Base-by-base conservation (phyloP, 345 rosid genomes). In the Alliaria petiolata region DNA sequence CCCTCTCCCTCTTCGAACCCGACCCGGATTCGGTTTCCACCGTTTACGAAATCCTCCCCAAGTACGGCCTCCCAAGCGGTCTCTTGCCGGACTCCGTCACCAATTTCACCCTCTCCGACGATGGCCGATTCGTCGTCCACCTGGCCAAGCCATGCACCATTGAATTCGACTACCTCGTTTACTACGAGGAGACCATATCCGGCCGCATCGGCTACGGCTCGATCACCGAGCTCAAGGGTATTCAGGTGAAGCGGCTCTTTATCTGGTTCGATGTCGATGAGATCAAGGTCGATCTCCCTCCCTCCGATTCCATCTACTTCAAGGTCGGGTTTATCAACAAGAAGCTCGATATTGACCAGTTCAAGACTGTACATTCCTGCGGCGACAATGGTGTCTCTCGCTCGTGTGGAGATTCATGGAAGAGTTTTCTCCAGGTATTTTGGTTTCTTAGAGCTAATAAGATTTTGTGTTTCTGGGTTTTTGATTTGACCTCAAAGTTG, bases 221-320 rank as follows among this genome's bases (percentile, higher is more conserved):
- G 31, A 93, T 93, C 68, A 70, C 87, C 6, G 79, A 83, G 15
- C 80, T 93, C 59, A 53, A 89, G 61, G 99, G 99, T 70, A 91
- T 95, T 77, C 87, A 89, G 76, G 97, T 95, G 53, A 86, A 82
- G 69, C 77, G 80, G 28, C 63, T 91, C 82, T 83, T 91, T 40
- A 30, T 95, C 7, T 95, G 99, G 99, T 76, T 95, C 39, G 84
- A 81, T 69, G 96, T 95, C 10, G 91, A 85, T 66, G 85, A 85
- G 72, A 91, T 95, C 85, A 88, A 80, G 78, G 97, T 91, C 7
- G 97, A 95, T 81, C 83, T 95, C 31, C 99, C 97, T 0, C 97
- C 99, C 9, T 72, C 88, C 3, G 87, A 84, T 61, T 85, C 86
- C 4, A 95, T 93, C 70, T 93, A 93, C 74, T 93, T 93, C 77